Evolutionary conservation across 805 yeast genomes (phyloP), one percentile per base, ranked within the genome.

Genomic region (Blastobotrys peoriensis): DNA sequence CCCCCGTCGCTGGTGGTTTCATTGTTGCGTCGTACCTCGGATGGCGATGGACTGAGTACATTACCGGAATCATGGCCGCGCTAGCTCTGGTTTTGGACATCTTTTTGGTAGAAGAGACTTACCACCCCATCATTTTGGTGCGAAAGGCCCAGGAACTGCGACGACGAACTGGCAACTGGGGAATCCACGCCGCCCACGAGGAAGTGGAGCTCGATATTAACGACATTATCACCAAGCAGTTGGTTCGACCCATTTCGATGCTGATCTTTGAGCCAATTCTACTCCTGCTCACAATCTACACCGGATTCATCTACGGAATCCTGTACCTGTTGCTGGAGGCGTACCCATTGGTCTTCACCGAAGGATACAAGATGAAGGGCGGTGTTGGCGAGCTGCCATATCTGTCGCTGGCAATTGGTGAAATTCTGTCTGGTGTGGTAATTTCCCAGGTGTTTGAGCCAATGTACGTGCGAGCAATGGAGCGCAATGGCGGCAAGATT

Each of bases 1-100:
- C 91, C 0, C 96, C 96, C 15, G 78, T 88, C 46, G 75, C 77
- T 39, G 86, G 89, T 48, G 81, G 81, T 0, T 85, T 81, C 61
- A 78, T 82, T 36, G 73, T 70, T n/a, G 61, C 65, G 39, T 73
- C 78, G 45, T 68, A 73, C 44, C 67, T 87, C 36, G 86, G 87
- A 15, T 86, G 95, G 94, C 71, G 95, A 59, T 86, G 94, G 95
- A 74, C 85, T 9, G 73, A 71, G 51, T 86, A 85, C 61, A 66
- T 86, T 45, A 72, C 81, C 2, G 91, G 85, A 49, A 78, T 84
- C 44, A 62, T 82, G 60, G 74, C 74, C 16, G 65, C 70, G 2
- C 61, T 74, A 3, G 68, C 75, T 9, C 53, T 68, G 1, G 56
- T 72, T 1, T 47, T 66, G 10, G 60, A 70, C 16, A 46, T 68